A percentile compares a stretch with the other conserved stretches of the same genome.
phyloP scores from a whole-genome alignment of 768 basidiomycete genomes.

The Candolleomyces eurysporus region DNA sequence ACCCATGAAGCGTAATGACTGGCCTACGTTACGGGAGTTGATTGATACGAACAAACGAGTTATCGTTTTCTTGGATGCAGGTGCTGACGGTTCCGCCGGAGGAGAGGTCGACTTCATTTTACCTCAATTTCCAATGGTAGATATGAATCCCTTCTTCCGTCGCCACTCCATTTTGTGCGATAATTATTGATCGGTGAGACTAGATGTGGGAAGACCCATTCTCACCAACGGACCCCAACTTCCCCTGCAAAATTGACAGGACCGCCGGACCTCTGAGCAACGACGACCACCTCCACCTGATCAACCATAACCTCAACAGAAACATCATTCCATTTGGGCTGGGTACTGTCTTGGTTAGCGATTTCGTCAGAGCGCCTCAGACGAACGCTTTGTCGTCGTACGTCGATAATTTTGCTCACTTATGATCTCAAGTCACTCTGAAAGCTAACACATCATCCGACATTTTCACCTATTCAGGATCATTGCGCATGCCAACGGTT shows the following conservation, averaged over 20 bases:
- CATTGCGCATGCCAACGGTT: slow-evolving; percentile 40
- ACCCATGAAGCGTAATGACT: slow-evolving; percentile 43
- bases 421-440: neutral
- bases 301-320: slow-evolving; percentile 57
- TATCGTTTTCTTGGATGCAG: slow-evolving; percentile 59
- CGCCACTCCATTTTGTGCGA: neutral
- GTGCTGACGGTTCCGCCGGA: slow-evolving; percentile 34
- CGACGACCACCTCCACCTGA: slow-evolving; percentile 54
- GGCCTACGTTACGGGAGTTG: slow-evolving; percentile 66
- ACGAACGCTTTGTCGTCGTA: slow-evolving; percentile 29
- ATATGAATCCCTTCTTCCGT: slow-evolving; percentile 1
- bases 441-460: neutral
- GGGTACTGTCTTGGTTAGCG: slow-evolving; percentile 22
- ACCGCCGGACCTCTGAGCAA: slow-evolving; percentile 46
- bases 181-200: no score
- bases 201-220: slow-evolving; percentile 63
- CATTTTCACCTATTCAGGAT: slow-evolving; percentile 19
- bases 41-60: slow-evolving; percentile 59
- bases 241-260: slow-evolving; percentile 55
- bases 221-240: slow-evolving; percentile 43
- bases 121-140: slow-evolving; percentile 56
- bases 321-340: slow-evolving; percentile 29
- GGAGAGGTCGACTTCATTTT: slow-evolving; percentile 47
- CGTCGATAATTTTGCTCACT: slow-evolving; percentile 2
- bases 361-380: slow-evolving; percentile 21